Evolutionary conservation across 208 protist genomes (phyloP).

Genomic region (Leishmania lainsoni): DNA sequence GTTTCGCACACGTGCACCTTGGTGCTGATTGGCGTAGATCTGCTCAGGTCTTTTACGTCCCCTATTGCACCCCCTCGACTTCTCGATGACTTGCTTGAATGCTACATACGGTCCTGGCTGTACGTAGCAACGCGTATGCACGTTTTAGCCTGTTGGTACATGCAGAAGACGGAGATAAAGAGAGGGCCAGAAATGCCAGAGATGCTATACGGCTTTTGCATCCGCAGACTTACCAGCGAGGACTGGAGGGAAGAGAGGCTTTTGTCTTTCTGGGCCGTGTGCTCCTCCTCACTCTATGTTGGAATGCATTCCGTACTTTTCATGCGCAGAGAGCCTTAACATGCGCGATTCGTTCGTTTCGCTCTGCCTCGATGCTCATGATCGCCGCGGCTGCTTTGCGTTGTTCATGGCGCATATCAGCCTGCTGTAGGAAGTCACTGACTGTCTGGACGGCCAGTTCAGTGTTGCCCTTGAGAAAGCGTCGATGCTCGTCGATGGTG

Average conservation of each 20-base stretch:
- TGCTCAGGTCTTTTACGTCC: background rate
- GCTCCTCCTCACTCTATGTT: background rate
- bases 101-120: background rate
- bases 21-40: background rate
- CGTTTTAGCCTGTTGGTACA: background rate
- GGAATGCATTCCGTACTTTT: background rate
- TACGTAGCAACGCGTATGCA: background rate
- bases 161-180: background rate
- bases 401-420: slow-evolving; percentile 29
- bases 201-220: background rate
- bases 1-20: background rate
- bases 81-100: background rate
- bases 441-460: slow-evolving; percentile 41
- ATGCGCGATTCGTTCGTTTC: slow-evolving; percentile 29
- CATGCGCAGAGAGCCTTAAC: slow-evolving; percentile 30
- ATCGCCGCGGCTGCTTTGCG: slow-evolving; percentile 26
- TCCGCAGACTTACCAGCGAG: background rate
- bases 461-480: slow-evolving; percentile 55
- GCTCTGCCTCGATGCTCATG: slow-evolving; percentile 14
- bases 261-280: background rate
- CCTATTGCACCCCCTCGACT: background rate
- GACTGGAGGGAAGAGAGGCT: background rate
- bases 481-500: slow-evolving; percentile 70
- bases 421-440: slow-evolving; percentile 44
- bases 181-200: background rate